Evolutionary conservation across 2,329 filamentous ascomycete genomes (phyloP).

Genomic region (Blastomyces silverae): DNA sequence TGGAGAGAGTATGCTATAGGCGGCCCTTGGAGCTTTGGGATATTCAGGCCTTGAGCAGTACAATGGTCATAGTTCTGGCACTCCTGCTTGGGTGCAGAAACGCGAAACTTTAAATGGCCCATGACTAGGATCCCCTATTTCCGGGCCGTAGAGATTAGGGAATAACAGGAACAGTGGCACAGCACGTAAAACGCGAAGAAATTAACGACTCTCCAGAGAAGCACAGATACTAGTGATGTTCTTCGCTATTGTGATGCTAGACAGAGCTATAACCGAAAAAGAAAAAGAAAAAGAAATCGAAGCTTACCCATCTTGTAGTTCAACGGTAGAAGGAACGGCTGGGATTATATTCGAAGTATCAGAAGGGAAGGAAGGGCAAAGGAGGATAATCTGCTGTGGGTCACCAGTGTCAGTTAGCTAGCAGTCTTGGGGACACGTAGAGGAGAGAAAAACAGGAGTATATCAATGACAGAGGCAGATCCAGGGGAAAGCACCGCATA

Average conservation of each 20-base stretch:
- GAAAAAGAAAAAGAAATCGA: neutral
- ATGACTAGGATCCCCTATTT: neutral
- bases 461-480: too few species aligned
- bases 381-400: conserved; percentile 17
- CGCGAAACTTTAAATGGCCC: conserved; percentile 11
- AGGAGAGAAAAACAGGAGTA: neutral
- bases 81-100: conserved; percentile 4
- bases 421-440: neutral
- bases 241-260: conserved; percentile 4
- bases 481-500: neutral
- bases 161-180: neutral
- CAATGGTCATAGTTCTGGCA: conserved; percentile 9
- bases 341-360: conserved; percentile 14
- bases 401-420: neutral
- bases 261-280: too few species aligned
- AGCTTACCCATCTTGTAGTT: conserved; percentile 36
- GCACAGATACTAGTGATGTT: neutral
- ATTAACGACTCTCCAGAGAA: neutral
- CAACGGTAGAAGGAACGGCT: conserved; percentile 19
- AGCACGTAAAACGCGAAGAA: neutral
- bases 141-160: neutral
- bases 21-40: conserved; percentile 20
- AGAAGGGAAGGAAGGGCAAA: conserved; percentile 16
- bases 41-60: conserved; percentile 2
- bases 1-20: conserved; percentile 16